These are phyloP conservation scores for Beauveria scarabaeidicola DNA, from an alignment of 2,329 filamentous ascomycete species.

Conservation along the genomic window DNA sequence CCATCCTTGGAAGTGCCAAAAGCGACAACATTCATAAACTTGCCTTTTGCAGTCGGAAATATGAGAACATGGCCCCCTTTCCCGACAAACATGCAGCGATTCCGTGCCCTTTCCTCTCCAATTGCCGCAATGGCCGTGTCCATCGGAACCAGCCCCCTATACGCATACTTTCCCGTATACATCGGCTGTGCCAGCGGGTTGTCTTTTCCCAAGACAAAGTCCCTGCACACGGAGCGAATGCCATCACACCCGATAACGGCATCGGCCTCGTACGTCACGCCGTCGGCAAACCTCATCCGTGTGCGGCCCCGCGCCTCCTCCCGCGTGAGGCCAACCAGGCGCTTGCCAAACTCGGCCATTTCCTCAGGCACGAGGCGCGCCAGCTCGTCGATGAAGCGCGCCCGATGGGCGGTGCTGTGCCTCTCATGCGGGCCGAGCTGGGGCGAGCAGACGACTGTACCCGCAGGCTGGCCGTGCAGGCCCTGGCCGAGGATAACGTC, in stretches of 20 bases:
- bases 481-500: constrained; percentile 14
- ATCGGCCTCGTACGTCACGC: constrained; percentile 28
- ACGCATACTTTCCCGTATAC: constrained; percentile 51
- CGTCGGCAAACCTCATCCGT: constrained; percentile 30
- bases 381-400: constrained; percentile 32
- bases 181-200: constrained; percentile 28
- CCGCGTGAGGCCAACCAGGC: constrained; percentile 23
- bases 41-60: constrained; percentile 48
- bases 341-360: constrained; percentile 26
- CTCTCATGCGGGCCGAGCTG: constrained; percentile 17
- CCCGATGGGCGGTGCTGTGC: constrained; percentile 27
- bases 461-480: background rate
- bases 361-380: constrained; percentile 28
- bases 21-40: constrained; percentile 48
- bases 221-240: constrained; percentile 48
- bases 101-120: constrained; percentile 26
- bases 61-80: constrained; percentile 47
- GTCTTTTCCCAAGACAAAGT: constrained; percentile 37
- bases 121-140: constrained; percentile 41
- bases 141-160: constrained; percentile 41
- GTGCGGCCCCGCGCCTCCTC: constrained; percentile 16
- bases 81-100: constrained; percentile 29
- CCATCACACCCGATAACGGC: constrained; percentile 54
- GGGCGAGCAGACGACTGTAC: background rate
- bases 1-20: constrained; percentile 24